phyloP scores from a whole-genome alignment of 495 filamentous ascomycete genomes.

The Hypoxylon lenormandii region DNA sequence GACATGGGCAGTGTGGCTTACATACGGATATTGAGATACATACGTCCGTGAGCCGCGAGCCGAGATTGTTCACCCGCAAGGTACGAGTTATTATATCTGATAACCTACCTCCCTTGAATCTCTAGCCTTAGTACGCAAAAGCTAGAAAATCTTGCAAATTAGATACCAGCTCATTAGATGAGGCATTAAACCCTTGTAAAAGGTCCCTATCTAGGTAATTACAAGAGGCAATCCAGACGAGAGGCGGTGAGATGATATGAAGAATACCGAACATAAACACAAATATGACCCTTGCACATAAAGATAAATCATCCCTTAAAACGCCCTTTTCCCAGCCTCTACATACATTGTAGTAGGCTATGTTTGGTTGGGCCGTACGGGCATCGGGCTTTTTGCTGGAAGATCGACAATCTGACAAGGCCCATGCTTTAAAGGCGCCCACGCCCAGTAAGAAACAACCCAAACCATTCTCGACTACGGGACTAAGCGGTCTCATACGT shows the following conservation, averaged over 20 bases:
- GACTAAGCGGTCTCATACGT: slow-evolving; percentile 7
- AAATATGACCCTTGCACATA: neutral
- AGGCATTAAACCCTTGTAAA: neutral
- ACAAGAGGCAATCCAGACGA: too few relatives aligned
- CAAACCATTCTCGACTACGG: slow-evolving; percentile 6
- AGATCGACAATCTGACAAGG: slow-evolving; percentile 35
- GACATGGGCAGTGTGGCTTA: neutral
- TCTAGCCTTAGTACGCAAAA: neutral
- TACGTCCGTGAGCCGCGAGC: neutral
- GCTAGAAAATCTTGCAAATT: neutral
- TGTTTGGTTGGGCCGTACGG: slow-evolving; percentile 25
- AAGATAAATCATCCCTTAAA: neutral
- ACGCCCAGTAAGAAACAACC: slow-evolving; percentile 8
- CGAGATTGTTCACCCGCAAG: neutral
- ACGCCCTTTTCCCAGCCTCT: neutral
- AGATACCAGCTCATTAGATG: neutral
- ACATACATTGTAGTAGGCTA: too few relatives aligned
- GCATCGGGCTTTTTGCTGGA: slow-evolving; percentile 35
- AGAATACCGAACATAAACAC: neutral
- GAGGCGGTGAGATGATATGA: slow-evolving; percentile 9
- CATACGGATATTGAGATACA: neutral
- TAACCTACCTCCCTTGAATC: neutral
- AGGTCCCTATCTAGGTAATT: neutral
- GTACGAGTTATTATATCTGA: neutral
- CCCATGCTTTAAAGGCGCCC: slow-evolving; percentile 9